A percentile compares a stretch with the other conserved stretches of the same genome.
These are phyloP conservation scores for Nicotiana undulata DNA, from an alignment of 257 asterid genomes.

Conservation along the genomic window DNA sequence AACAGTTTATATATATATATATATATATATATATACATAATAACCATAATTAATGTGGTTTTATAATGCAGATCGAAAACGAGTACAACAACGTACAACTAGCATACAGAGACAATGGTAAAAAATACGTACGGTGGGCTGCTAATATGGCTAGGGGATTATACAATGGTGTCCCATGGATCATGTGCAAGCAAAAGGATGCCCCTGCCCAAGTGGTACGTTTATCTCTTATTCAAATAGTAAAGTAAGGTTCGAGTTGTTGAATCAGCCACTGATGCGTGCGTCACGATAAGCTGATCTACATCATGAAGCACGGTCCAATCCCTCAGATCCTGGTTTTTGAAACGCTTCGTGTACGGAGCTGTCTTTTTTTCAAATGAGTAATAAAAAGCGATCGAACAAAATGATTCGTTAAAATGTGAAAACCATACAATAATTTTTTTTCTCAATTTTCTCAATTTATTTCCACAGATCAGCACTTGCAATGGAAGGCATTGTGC, in stretches of 20 bases:
- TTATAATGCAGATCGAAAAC: slow-evolving; percentile 45
- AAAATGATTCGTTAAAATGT: not conserved
- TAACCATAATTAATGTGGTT: not conserved
- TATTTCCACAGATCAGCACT: slow-evolving; percentile 55
- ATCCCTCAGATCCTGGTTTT: no score
- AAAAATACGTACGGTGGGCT: slow-evolving; percentile 55
- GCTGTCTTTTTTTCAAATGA: no score
- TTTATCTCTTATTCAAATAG: not conserved
- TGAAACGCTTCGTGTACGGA: no score
- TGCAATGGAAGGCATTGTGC: slow-evolving; percentile 97
- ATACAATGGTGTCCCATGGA: slow-evolving; percentile 56
- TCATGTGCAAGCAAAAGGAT: slow-evolving; percentile 77
- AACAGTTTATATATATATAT: not conserved
- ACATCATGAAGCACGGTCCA: no score
- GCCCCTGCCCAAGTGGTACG: slow-evolving; percentile 53
- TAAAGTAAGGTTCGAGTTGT: no score
- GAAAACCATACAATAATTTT: not conserved
- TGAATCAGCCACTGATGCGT: no score
- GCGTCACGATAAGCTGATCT: no score
- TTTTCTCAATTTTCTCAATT: not conserved
- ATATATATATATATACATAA: no score
- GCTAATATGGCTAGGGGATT: slow-evolving; percentile 53
- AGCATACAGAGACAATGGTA: slow-evolving; percentile 51
- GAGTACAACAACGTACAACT: slow-evolving; percentile 62
- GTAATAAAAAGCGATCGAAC: no score